Conservation (phyloP, 2,329 filamentous ascomycete species). For the Dactylellina haptotyla region DNA sequence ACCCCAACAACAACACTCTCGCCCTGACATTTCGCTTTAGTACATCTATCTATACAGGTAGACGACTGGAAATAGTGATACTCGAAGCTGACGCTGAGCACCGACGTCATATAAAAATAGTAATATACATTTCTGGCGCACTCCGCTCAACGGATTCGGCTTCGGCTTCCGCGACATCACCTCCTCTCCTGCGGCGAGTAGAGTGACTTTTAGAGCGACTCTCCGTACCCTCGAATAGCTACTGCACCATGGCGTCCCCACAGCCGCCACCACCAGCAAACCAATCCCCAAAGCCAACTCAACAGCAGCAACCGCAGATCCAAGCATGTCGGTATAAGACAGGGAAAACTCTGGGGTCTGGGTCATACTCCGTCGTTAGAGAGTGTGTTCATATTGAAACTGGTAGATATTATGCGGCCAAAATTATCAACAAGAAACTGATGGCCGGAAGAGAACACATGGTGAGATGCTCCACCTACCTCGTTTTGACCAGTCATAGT, state of each 20-base stretch:
- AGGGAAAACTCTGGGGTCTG: conserved; percentile 94
- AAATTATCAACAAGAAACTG: conserved; percentile 98
- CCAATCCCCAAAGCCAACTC: conserved; percentile 39
- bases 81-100: conserved; percentile 3
- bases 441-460: conserved; percentile 99
- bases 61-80: background rate
- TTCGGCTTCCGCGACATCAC: too few species aligned
- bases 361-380: conserved; percentile 97
- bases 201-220: background rate
- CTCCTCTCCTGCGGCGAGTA: too few species aligned
- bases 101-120: conserved; percentile 6
- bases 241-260: conserved; percentile 4
- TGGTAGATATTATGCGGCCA: conserved; percentile 96
- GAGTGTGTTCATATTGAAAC: conserved; percentile 99
- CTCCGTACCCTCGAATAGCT: background rate
- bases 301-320: conserved; percentile 15
- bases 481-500: background rate
- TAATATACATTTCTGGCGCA: too few species aligned
- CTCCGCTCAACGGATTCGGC: too few species aligned
- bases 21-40: too few species aligned
- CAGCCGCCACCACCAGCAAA: conserved; percentile 22
- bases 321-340: conserved; percentile 81
- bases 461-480: conserved; percentile 74
- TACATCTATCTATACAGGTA: too few species aligned
- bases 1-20: too few species aligned